A percentile compares a stretch with the other conserved stretches of the same genome.
Conservation (phyloP, 2,329 filamentous ascomycete species). For the Penicillium sp. region DNA sequence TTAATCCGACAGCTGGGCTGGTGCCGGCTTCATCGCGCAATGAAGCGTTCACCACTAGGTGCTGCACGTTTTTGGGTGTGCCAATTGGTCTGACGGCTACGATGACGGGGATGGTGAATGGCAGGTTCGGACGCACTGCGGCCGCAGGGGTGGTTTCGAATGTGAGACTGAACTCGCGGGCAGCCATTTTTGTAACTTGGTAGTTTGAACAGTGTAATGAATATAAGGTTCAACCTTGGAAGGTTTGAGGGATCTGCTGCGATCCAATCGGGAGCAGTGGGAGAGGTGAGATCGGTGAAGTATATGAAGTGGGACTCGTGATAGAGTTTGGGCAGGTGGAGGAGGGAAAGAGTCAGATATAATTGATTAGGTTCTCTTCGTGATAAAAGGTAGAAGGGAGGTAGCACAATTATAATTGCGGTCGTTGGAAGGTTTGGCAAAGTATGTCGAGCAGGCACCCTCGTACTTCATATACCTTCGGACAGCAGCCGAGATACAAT, state of each 20-base stretch:
- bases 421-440: not conserved
- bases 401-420: not conserved
- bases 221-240: not conserved
- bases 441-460: slow-evolving; percentile 1
- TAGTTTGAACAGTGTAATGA: not conserved
- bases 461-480: slow-evolving; percentile 21
- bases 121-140: slow-evolving; percentile 22
- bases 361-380: not conserved
- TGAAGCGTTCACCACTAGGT: slow-evolving; percentile 28
- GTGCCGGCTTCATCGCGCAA: slow-evolving; percentile 28
- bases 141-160: slow-evolving; percentile 30
- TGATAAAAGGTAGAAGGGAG: not conserved
- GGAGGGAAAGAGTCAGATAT: not conserved
- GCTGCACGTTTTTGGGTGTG: slow-evolving; percentile 22
- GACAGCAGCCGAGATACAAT: slow-evolving; percentile 8
- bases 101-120: slow-evolving; percentile 32
- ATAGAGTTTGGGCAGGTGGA: not conserved
- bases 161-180: slow-evolving; percentile 28
- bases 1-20: slow-evolving; percentile 19
- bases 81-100: slow-evolving; percentile 30
- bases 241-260: not conserved
- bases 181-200: slow-evolving; percentile 9
- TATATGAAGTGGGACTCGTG: slow-evolving; percentile 4
- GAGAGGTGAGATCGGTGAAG: not conserved
- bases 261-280: slow-evolving; percentile 2